Evolutionary conservation across 2,329 filamentous ascomycete genomes (phyloP).

Genomic region (Aspergillus sp.): DNA sequence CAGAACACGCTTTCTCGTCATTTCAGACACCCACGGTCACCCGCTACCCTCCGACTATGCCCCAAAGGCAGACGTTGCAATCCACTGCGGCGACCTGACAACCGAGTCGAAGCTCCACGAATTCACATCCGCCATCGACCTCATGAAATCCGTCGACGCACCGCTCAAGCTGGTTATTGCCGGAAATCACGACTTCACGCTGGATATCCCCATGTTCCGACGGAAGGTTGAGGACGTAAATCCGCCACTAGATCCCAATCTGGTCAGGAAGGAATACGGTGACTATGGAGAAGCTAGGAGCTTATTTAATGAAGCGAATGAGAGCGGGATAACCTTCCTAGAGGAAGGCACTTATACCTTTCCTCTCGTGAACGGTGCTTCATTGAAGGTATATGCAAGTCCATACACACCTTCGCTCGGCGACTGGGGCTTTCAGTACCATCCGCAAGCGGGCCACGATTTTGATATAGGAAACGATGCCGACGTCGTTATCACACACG

Average conservation of each 20-base stretch:
- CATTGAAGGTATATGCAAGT: conserved; percentile 57
- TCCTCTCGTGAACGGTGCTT: conserved; percentile 54
- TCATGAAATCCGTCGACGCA: conserved; percentile 50
- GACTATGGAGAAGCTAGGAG: conserved; percentile 40
- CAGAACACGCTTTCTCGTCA: conserved; percentile 49
- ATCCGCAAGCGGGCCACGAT: conserved; percentile 40
- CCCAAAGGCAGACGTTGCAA: conserved; percentile 51
- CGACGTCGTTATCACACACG: conserved; percentile 61
- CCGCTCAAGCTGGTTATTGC: conserved; percentile 60
- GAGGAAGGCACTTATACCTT: conserved; percentile 58
- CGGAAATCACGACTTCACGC: conserved; percentile 59
- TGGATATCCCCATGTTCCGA: conserved; percentile 45
- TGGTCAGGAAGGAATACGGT: conserved; percentile 47
- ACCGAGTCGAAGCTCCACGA: conserved; percentile 48
- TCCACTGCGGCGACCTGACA: conserved; percentile 61
- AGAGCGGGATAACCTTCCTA: conserved; percentile 52
- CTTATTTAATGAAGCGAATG: conserved; percentile 46
- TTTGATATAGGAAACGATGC: conserved; percentile 37
- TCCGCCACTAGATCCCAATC: conserved; percentile 28
- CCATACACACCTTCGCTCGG: conserved; percentile 56
- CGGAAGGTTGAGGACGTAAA: conserved; percentile 35
- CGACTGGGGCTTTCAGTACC: conserved; percentile 58
- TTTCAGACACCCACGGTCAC: conserved; percentile 53
- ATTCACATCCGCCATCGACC: conserved; percentile 46
- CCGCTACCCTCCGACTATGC: conserved; percentile 31